Evolutionary conservation across 129 eudicot species (phyloP), one percentile per base, ranked within the genome.

Genomic region (Flaveria linearis): DNA sequence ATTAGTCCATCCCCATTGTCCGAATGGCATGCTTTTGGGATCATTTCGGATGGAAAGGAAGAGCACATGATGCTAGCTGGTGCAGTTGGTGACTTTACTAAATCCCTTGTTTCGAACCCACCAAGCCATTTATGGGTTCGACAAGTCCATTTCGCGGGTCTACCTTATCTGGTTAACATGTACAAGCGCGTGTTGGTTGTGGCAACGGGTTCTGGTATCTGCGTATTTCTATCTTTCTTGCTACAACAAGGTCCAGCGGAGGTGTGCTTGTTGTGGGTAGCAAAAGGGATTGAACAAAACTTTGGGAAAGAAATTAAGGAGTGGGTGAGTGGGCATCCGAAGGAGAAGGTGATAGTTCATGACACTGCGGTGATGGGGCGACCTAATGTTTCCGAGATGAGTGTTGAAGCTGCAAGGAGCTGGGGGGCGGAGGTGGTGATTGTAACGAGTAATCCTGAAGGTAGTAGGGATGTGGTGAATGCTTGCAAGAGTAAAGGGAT

Each of bases 61-160:
- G 91, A 88, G 53, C 96, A 91, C 85, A 91, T 91, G 93, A 91
- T 91, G 96, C 50, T 91, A 33, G 93, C 93, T 0, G 96, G 93
- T 9, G 96, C 96, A 0, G 96, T 91, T 26, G 96, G 96, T 0
- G 96, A 91, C 78, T 88, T 84, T 81, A 88, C 97, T 0, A 91
- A 81, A 47, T 80, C 97, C 1, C 52, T 91, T 2, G 89, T 88
- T 2, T 49, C 91, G 0, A 78, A 84, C 68, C 97, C 97, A 3
- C 97, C 93, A 0, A 86, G 70, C 69, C 91, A 91, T 53, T 83
- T 88, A 65, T 91, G 97, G 93, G 91, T 91, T 22, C 86, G 93
- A 36, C 77, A 79, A 16, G 91, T 91, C 5, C 97, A 91, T 73
- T 91, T 88, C 6, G 93, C 93, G 0, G 93, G 91, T 9, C 72